Percentiles rank a stretch among this genome's conserved stretches.
phyloP scores from a whole-genome alignment of 2,329 filamentous ascomycete genomes.

The Rhinocladiella similis region DNA sequence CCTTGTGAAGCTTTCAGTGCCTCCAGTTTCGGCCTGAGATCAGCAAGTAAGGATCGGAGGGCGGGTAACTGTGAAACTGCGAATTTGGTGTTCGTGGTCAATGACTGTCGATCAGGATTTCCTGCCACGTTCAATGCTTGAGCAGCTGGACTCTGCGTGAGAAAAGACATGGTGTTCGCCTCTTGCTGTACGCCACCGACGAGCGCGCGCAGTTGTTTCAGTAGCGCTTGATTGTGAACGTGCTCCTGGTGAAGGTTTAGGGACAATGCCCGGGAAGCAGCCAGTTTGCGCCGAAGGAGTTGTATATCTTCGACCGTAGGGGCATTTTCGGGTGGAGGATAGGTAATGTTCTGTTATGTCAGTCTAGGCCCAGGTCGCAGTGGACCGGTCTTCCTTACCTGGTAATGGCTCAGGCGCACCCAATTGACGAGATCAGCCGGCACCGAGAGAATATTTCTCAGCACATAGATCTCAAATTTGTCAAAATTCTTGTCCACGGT shows the following conservation, averaged over 20 bases:
- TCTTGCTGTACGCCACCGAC: constrained; percentile 36
- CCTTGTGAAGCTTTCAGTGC: constrained; percentile 35
- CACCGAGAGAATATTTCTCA: constrained; percentile 80
- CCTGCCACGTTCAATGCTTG: constrained; percentile 48
- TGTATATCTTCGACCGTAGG: constrained; percentile 69
- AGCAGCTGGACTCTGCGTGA: constrained; percentile 52
- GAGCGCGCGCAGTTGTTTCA: constrained; percentile 63
- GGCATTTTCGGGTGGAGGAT: constrained; percentile 35
- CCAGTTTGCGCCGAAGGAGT: constrained; percentile 69
- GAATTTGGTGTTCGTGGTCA: constrained; percentile 60
- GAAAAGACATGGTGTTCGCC: constrained; percentile 53
- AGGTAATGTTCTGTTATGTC: constrained; percentile 29
- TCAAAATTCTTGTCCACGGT: constrained; percentile 84
- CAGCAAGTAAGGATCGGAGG: constrained; percentile 68
- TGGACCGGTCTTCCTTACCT: constrained; percentile 49
- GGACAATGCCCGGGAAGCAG: constrained; percentile 77
- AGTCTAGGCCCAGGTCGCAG: not conserved
- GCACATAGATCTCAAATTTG: constrained; percentile 83
- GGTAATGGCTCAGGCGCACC: constrained; percentile 83
- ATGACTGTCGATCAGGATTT: constrained; percentile 37
- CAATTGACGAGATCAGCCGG: constrained; percentile 71
- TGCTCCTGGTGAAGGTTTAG: constrained; percentile 68
- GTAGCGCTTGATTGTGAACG: constrained; percentile 69
- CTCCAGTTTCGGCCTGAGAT: constrained; percentile 65
- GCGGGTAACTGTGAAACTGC: constrained; percentile 80